phyloP scores from a whole-genome alignment of 2,329 filamentous ascomycete species.

The Rhinocladiella similis region DNA sequence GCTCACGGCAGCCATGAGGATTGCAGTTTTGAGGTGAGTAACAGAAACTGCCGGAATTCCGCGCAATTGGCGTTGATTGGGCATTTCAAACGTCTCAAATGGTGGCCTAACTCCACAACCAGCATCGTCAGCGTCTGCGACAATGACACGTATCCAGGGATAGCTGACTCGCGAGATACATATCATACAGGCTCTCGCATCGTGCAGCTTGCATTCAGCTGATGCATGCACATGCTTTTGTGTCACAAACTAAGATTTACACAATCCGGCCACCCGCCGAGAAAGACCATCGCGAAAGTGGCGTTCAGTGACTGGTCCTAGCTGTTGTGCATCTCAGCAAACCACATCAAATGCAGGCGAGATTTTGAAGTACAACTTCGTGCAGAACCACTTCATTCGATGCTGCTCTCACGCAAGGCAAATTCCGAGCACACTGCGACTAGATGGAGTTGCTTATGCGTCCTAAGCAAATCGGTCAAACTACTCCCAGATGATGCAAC shows the following conservation, averaged over 20 bases:
- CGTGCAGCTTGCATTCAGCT: constrained; percentile 10
- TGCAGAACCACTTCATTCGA: neutral
- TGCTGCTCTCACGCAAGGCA: too few species aligned
- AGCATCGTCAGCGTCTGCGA: constrained; percentile 7
- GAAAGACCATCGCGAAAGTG: constrained; percentile 1
- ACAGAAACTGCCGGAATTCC: too few species aligned
- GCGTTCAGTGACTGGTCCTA: neutral
- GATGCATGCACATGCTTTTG: neutral
- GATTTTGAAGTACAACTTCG: neutral
- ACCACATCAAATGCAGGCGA: neutral
- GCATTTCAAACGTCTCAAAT: too few species aligned
- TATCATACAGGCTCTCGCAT: constrained; percentile 13
- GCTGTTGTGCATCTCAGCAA: neutral
- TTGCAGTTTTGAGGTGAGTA: too few species aligned
- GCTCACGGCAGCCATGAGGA: too few species aligned
- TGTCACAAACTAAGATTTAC: neutral
- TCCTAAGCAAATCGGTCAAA: too few species aligned
- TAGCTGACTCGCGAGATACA: constrained; percentile 6
- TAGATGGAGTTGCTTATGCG: too few species aligned
- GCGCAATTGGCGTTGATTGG: too few species aligned
- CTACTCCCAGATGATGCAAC: too few species aligned
- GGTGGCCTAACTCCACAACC: neutral
- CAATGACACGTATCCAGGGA: constrained; percentile 16
- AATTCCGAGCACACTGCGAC: neutral
- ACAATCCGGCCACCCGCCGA: constrained; percentile 20